Conservation (phyloP, 371 early-diverging fungal species). For the Mortierella sp. region DNA sequence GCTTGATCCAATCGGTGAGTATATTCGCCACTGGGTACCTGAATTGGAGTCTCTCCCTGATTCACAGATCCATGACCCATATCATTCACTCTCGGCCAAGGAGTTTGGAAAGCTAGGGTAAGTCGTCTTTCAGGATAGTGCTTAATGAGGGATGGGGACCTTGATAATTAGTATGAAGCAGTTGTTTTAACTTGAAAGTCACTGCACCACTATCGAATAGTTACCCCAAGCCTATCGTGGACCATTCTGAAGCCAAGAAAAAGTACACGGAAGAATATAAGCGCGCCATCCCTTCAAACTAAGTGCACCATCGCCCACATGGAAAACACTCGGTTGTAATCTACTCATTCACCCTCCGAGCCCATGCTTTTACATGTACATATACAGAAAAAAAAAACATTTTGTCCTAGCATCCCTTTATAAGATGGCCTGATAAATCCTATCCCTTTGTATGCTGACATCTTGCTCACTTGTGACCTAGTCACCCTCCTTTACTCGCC, state of each 20-base stretch:
- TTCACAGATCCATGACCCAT: conserved; percentile 57
- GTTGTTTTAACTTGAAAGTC: too few relatives aligned
- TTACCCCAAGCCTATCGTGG: conserved; percentile 67
- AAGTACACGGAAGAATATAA: conserved; percentile 50
- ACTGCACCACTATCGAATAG: conserved; percentile 4
- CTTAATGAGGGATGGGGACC: too few relatives aligned
- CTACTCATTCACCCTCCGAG: too few relatives aligned
- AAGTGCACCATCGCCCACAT: background rate
- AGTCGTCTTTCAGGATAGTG: background rate
- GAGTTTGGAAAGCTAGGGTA: conserved; percentile 56
- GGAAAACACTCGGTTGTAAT: too few relatives aligned
- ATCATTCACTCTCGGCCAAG: conserved; percentile 34
- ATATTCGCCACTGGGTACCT: conserved; percentile 60
- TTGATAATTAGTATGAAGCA: too few relatives aligned
- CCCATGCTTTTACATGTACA: too few relatives aligned
- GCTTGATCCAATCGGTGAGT: conserved; percentile 67
- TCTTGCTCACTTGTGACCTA: too few relatives aligned
- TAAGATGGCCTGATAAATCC: too few relatives aligned
- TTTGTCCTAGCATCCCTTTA: too few relatives aligned
- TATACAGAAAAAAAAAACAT: too few relatives aligned
- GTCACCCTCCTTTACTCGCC: conserved; percentile 37
- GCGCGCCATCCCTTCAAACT: conserved; percentile 32
- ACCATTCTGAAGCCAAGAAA: conserved; percentile 56
- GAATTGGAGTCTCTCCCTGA: conserved; percentile 51
- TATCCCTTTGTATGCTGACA: too few relatives aligned